These are phyloP conservation scores for Zymoseptoria passerinii DNA, from an alignment of 2,329 filamentous ascomycete species.

Conservation along the genomic window DNA sequence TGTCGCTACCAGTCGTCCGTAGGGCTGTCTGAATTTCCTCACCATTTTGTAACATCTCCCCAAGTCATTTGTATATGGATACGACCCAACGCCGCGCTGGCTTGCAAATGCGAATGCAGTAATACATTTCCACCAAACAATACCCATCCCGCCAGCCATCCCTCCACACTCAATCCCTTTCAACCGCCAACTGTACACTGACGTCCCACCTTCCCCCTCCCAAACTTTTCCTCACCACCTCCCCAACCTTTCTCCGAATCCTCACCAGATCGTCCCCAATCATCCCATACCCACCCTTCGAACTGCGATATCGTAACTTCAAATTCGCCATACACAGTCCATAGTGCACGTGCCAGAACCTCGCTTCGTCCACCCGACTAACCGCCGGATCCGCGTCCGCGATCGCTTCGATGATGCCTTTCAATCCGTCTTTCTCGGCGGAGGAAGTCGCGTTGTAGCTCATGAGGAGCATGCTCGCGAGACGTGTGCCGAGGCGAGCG, in stretches of 20 bases:
- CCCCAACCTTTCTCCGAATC: conserved; percentile 66
- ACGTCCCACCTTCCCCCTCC: conserved; percentile 92
- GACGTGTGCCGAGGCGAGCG: conserved; percentile 69
- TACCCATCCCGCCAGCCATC: too few species aligned
- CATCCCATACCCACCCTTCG: conserved; percentile 53
- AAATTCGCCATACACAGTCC: conserved; percentile 93
- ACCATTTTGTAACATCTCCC: not conserved
- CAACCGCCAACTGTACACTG: conserved; percentile 62
- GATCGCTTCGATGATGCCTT: conserved; percentile 75
- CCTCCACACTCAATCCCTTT: conserved; percentile 8
- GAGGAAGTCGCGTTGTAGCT: conserved; percentile 54
- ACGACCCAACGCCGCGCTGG: not conserved
- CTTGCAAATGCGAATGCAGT: not conserved
- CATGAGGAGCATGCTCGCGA: conserved; percentile 95
- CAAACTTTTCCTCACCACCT: conserved; percentile 73
- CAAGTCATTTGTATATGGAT: not conserved
- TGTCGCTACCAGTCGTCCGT: too few species aligned
- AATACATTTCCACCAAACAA: not conserved
- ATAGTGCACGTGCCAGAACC: conserved; percentile 99
- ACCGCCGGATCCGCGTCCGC: conserved; percentile 65
- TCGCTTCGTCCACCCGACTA: conserved; percentile 72
- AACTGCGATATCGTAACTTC: conserved; percentile 58
- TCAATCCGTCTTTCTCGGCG: conserved; percentile 43
- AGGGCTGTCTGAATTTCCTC: too few species aligned
- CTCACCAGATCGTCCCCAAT: conserved; percentile 53